These are phyloP conservation scores for Emergomyces orientalis DNA, from an alignment of 2,329 filamentous ascomycete genomes.

Conservation along the genomic window DNA sequence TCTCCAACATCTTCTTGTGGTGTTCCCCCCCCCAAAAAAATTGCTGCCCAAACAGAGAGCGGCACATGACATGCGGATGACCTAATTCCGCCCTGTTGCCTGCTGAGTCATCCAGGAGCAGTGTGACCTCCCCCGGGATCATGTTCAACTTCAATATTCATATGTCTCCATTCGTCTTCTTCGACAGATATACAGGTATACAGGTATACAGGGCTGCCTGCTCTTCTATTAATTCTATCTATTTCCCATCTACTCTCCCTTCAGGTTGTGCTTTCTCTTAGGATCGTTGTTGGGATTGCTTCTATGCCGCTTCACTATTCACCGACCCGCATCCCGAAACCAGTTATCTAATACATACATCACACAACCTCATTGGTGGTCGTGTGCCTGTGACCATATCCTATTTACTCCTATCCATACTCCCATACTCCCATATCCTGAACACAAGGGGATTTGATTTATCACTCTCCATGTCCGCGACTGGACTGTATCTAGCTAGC, in stretches of 20 bases:
- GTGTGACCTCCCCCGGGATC: no score
- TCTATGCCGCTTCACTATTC: neutral
- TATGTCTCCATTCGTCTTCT: no score
- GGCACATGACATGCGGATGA: neutral
- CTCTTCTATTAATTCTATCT: neutral
- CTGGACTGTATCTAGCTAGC: neutral
- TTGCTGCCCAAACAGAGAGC: no score
- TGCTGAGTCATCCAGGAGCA: no score
- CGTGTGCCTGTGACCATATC: conserved; percentile 5
- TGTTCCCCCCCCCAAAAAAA: no score
- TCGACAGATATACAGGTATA: no score
- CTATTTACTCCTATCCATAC: neutral
- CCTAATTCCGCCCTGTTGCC: neutral
- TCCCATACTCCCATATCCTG: neutral
- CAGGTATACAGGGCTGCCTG: neutral
- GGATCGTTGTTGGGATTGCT: neutral
- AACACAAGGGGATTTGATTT: neutral
- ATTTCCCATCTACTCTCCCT: neutral
- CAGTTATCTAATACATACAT: neutral
- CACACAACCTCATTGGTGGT: neutral
- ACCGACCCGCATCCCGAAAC: neutral
- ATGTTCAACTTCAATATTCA: no score
- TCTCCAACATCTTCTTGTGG: no score
- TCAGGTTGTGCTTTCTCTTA: neutral
- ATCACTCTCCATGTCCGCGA: neutral